Percentiles rank a stretch among this genome's conserved stretches.
These are phyloP conservation scores for Diophrys sp. DNA, from an alignment of 73 alveolate genomes.

Conservation along the genomic window DNA sequence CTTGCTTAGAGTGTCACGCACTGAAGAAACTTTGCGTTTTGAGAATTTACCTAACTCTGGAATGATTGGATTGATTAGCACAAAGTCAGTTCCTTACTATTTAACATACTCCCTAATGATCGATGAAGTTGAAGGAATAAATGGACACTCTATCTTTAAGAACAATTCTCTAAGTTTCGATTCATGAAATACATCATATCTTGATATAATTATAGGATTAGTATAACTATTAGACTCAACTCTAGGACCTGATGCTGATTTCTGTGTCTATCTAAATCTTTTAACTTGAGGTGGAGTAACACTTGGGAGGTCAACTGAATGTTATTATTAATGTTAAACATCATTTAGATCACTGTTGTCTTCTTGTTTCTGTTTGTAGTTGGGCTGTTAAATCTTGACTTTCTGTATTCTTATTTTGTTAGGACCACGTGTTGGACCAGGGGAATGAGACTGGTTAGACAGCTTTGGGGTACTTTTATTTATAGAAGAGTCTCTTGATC, in stretches of 20 bases:
- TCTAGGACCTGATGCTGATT: not conserved
- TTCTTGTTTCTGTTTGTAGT: not conserved
- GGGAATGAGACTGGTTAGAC: not conserved
- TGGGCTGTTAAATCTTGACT: not conserved
- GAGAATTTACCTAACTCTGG: not conserved
- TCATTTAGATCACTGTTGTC: not conserved
- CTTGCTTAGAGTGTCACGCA: not conserved
- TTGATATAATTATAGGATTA: not conserved
- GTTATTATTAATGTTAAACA: no score
- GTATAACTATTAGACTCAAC: not conserved
- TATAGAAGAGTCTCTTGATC: not conserved
- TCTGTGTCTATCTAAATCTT: no score
- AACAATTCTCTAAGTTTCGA: not conserved
- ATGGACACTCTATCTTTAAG: not conserved
- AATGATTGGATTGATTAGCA: not conserved
- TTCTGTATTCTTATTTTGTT: not conserved
- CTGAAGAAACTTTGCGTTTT: not conserved
- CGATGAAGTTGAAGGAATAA: conserved; percentile 2
- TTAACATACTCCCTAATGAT: conserved; percentile 3
- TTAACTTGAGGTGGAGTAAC: not conserved
- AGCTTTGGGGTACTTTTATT: not conserved
- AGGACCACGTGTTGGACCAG: not conserved
- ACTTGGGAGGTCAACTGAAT: not conserved
- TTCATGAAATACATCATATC: not conserved
- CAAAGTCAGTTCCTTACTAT: not conserved